Percentiles rank a stretch among this genome's conserved stretches.
phyloP scores from a whole-genome alignment of 164 flowering plant genomes.

The Dillenia suffruticosa region DNA sequence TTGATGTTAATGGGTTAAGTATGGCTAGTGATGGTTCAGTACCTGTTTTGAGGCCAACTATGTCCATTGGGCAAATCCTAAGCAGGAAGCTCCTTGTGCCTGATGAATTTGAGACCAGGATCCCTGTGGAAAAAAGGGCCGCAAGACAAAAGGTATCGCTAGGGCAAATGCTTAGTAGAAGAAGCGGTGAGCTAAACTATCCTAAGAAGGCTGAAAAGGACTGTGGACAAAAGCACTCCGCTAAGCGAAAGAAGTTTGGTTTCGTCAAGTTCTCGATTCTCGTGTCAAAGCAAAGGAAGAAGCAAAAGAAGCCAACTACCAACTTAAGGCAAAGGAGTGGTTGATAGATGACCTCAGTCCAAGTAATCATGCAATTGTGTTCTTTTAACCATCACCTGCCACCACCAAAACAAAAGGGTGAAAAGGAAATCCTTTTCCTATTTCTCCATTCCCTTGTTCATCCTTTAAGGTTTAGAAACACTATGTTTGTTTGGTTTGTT shows the following conservation, averaged over 20 bases:
- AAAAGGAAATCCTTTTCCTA: too few relatives aligned
- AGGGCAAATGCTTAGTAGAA: conserved; percentile 72
- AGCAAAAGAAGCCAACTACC: conserved; percentile 51
- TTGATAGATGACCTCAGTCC: not conserved
- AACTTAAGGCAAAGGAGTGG: conserved; percentile 20
- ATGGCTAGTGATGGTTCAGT: conserved; percentile 34
- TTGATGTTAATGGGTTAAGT: conserved; percentile 56
- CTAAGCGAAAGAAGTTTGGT: conserved; percentile 77
- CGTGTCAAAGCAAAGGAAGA: conserved; percentile 50
- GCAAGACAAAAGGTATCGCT: conserved; percentile 57
- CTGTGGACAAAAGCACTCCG: conserved; percentile 34
- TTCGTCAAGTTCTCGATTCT: conserved; percentile 50
- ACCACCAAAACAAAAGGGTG: too few relatives aligned
- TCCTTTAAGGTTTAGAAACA: too few relatives aligned
- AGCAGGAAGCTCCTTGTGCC: conserved; percentile 68
- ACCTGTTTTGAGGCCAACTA: conserved; percentile 56
- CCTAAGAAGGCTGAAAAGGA: conserved; percentile 32
- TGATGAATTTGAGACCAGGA: conserved; percentile 48
- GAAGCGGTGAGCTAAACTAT: conserved; percentile 21
- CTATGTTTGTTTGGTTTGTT: too few relatives aligned
- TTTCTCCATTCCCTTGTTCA: too few relatives aligned
- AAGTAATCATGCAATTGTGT: too few relatives aligned
- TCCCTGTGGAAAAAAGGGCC: conserved; percentile 14
- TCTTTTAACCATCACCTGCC: too few relatives aligned
- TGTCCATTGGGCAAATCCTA: conserved; percentile 89